A percentile compares a stretch with the other conserved stretches of the same genome.
phyloP scores from a whole-genome alignment of 73 alveolate species.

The Stentor coeruleus region DNA sequence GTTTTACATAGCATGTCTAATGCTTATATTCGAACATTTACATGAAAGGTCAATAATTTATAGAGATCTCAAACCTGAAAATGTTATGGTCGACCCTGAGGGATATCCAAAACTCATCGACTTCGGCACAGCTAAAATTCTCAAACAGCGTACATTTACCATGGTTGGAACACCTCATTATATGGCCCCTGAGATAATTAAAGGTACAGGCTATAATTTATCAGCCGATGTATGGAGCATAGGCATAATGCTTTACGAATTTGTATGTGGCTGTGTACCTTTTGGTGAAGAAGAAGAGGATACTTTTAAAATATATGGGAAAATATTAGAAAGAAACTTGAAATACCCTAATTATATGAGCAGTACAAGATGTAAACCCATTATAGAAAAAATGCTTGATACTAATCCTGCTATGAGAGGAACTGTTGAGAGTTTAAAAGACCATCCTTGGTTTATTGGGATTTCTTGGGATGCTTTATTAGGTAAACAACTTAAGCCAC shows the following conservation, averaged over 20 bases:
- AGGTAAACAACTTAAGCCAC: conserved; percentile 18
- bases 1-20: conserved; percentile 39
- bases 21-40: conserved; percentile 39
- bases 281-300: conserved; percentile 60
- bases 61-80: conserved; percentile 53
- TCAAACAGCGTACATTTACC: conserved; percentile 43
- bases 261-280: conserved; percentile 27
- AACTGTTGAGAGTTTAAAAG: conserved; percentile 7
- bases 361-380: background rate
- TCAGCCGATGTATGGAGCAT: conserved; percentile 18
- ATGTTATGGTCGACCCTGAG: conserved; percentile 43
- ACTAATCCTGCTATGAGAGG: conserved; percentile 25
- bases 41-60: conserved; percentile 48
- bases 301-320: conserved; percentile 49
- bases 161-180: conserved; percentile 57
- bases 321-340: conserved; percentile 32
- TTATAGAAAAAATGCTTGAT: conserved; percentile 2
- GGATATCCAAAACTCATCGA: conserved; percentile 51
- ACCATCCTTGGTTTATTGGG: conserved; percentile 11
- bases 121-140: conserved; percentile 51
- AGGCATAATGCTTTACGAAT: conserved; percentile 24
- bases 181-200: conserved; percentile 58
- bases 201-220: conserved; percentile 12
- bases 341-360: conserved; percentile 39
- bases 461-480: conserved; percentile 16